Evolutionary conservation across 441 rosid species (phyloP), one percentile per base, ranked within the genome.

Genomic region (Viola pubescens): DNA sequence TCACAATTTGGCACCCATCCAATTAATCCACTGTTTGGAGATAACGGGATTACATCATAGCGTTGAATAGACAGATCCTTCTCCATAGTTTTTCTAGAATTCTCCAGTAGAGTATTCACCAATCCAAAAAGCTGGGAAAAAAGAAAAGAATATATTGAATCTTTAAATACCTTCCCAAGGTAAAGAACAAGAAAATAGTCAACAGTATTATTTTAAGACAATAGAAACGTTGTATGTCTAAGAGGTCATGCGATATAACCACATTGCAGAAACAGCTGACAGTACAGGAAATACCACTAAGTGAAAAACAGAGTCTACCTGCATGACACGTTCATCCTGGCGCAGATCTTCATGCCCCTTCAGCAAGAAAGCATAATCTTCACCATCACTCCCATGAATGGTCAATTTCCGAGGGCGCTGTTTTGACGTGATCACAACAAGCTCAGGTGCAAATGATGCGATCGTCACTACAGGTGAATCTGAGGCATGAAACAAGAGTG

Each of bases 251-350:
- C 34, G 19, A 65, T 42, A 50, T 51, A 37, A 63, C 43, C 45
- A 46, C 40, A 56, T 44, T 13, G 38, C 48, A 45, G 59, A 51
- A 60, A 45, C 40, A 47, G 37, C 34, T 41, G 41, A 54, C 0
- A 7, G 47, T 12, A 43, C 16, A 56, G 53, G 4, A 68, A 26
- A 19, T 12, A 44, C 26, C 56, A 63, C 5, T 6, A 37, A 40
- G 46, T 37, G 34, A 43, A 54, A 67, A 72, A 44, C 26, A 58
- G 40, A 51, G 42, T 34, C 13, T 63, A 94, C 99, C 97, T 94
- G 99, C 99, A 94, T 94, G 75, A 94, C 99, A 69, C 98, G 99
- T 66, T 94, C 99, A 81, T 94, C 98, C 68, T 94, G 99, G 73
- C 99, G 94, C 48, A 94, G 71, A 78, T 94, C 99, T 81, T 94